Evolutionary conservation across 371 early-diverging fungal genomes (phyloP), one percentile per base, ranked within the genome.

Genomic region (Mortierella sp.): DNA sequence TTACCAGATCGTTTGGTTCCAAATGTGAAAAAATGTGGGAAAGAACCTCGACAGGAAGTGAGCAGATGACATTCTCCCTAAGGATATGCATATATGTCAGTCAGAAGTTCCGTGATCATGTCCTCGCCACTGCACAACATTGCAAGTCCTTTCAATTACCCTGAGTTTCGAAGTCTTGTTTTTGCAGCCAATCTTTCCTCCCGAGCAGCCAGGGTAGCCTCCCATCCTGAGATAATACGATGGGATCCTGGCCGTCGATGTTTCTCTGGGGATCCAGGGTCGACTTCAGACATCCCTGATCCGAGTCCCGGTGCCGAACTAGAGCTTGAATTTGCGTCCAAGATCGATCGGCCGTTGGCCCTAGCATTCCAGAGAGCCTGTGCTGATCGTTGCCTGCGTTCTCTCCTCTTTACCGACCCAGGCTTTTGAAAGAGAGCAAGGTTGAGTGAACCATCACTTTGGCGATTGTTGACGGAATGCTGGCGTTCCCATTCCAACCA

Each of bases 401-500:
- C 74, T 40, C 64, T 50, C 50, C 68, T 31, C 31, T 67, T 63
- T 10, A 31, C 31, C 9, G 74, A 63, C 12, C 68, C 60, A 27
- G 74, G 63, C 39, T 74, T 67, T 19, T 67, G 74, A 24, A 66
- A 62, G 21, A 66, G 52, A 5, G 57, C 34, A 40, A 48, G 58
- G 13, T 52, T 14, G 44, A 52, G 55, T n/a, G 19, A 44, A 12
- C 47, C 47, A 31, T 7, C 40, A 17, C 47, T 60, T 44, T 61
- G 72, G 14, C 51, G 57, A 50, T 61, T 76, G 39, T 64, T 65
- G 49, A 57, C 62, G 12, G 58, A 47, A 13, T 53, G n/a, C 31
- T 64, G 64, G 6, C 62, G 62, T 9, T 68, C 77, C 77, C 77
- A 76, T 49, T 76, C 77, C 14, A 76, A 34, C 77, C 77, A 76